Evolutionary conservation across 2,329 filamentous ascomycete species (phyloP), one percentile per base, ranked within the genome.

Genomic region (Lomentospora prolificans): DNA sequence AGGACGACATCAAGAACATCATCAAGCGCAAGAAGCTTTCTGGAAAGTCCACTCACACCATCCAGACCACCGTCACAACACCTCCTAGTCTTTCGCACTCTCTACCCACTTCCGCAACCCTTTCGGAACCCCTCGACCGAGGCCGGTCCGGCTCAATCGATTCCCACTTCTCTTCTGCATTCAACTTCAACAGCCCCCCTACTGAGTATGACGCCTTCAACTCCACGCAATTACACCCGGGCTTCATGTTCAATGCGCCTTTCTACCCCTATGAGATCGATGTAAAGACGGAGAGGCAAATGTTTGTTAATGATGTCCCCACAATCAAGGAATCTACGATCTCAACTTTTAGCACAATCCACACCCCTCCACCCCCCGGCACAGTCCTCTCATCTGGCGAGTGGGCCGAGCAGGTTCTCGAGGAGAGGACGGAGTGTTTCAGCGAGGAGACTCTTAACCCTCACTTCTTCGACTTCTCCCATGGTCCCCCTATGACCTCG

Each of bases 1-100:
- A 97, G 75, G 94, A 97, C 68, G 76, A 86, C 63, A 95, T 99
- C 79, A 99, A 99, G 80, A 86, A 87, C 72, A 89, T 92, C 71
- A 97, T 99, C 78, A 96, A 96, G 82, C 84, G 86, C 68, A 97
- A 94, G 68, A 97, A 97, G 81, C 79, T 95, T 62, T 85, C 85
- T 25, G 92, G 96, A 73, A 96, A 96, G 82, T 78, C 82, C 54
- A 78, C 83, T 54, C 72, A 77, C 64, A 74, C 74, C 48, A 75
- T 81, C 56, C 75, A 78, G 60, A 77, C 76, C 55, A 75, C 79
- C 41, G 36, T 59, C 24, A 19, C 56, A 9, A 88, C 88, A 56
- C 89, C 89, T 61, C 87, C 87, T 8, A 85, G 86, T 61, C 79
- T 94, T 56, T 89, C 87, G 64, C 87, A 91, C 71, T 94, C 89